A percentile compares a stretch with the other conserved stretches of the same genome.
Conservation (phyloP, 164 flowering plant genomes). For the Cinnamomum micranthum region DNA sequence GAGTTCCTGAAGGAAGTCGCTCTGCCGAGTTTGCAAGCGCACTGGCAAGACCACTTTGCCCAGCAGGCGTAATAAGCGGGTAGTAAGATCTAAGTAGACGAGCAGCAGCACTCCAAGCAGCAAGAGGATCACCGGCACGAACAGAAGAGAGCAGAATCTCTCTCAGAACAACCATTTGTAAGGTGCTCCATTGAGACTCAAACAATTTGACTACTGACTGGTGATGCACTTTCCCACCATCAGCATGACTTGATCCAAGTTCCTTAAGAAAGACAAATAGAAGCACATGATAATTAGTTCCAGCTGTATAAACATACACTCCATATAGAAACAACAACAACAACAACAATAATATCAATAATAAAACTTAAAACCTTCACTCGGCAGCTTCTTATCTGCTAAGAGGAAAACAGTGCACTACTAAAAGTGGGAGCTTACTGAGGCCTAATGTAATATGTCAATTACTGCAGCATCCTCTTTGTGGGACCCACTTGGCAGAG, state of each 20-base stretch:
- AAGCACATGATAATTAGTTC: slow-evolving; percentile 6
- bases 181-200: slow-evolving; percentile 98
- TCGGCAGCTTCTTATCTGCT: too few species aligned
- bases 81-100: slow-evolving; percentile 90
- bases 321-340: too few species aligned
- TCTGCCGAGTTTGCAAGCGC: slow-evolving; percentile 85
- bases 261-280: slow-evolving; percentile 32
- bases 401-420: too few species aligned
- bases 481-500: too few species aligned
- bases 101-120: slow-evolving; percentile 99
- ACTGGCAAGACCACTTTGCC: slow-evolving; percentile 94
- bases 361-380: background rate
- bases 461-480: too few species aligned
- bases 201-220: slow-evolving; percentile 77
- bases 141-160: slow-evolving; percentile 91
- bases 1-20: slow-evolving; percentile 89
- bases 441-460: too few species aligned
- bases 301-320: too few species aligned
- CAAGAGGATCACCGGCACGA: slow-evolving; percentile 98
- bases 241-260: slow-evolving; percentile 39
- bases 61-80: slow-evolving; percentile 94
- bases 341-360: background rate
- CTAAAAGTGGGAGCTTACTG: too few species aligned
- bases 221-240: slow-evolving; percentile 64
- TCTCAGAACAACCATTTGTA: slow-evolving; percentile 97